Percentiles rank a stretch among this genome's conserved stretches.
These are phyloP conservation scores for Kuraishia molischiana DNA, from an alignment of 805 yeast genomes.

Conservation along the genomic window DNA sequence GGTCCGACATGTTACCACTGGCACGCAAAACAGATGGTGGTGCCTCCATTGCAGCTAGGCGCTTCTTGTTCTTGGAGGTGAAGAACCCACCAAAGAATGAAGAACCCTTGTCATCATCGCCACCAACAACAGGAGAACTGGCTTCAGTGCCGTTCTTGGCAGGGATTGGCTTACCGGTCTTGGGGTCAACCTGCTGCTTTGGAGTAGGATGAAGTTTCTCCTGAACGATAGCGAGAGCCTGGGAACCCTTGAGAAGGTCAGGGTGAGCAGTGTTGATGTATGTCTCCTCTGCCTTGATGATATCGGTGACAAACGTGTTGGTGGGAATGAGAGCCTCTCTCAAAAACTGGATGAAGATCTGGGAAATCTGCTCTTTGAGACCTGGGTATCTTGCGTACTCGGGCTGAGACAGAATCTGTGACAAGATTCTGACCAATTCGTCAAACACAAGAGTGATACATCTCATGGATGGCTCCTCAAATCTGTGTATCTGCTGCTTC, in stretches of 20 bases:
- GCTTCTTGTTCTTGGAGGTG: slow-evolving; percentile 84
- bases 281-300: slow-evolving; percentile 80
- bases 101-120: slow-evolving; percentile 40
- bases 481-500: slow-evolving; percentile 85
- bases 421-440: slow-evolving; percentile 83
- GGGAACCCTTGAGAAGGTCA: slow-evolving; percentile 88
- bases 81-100: slow-evolving; percentile 97
- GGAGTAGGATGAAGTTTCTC: slow-evolving; percentile 74
- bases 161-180: slow-evolving; percentile 76
- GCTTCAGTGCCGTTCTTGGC: slow-evolving; percentile 16
- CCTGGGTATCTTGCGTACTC: slow-evolving; percentile 85
- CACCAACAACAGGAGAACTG: slow-evolving; percentile 18
- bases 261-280: slow-evolving; percentile 98
- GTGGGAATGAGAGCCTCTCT: slow-evolving; percentile 80
- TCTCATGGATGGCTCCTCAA: slow-evolving; percentile 87
- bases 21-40: slow-evolving; percentile 95
- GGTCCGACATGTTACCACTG: slow-evolving; percentile 84
- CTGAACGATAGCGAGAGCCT: slow-evolving; percentile 87
- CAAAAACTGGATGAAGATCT: slow-evolving; percentile 68
- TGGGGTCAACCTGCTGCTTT: slow-evolving; percentile 76
- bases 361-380: slow-evolving; percentile 77
- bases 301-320: slow-evolving; percentile 71
- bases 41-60: slow-evolving; percentile 92
- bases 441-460: slow-evolving; percentile 89
- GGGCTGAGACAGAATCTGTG: slow-evolving; percentile 75